Conservation (phyloP, 148 eudicot genomes). For the Drosera capensis region DNA sequence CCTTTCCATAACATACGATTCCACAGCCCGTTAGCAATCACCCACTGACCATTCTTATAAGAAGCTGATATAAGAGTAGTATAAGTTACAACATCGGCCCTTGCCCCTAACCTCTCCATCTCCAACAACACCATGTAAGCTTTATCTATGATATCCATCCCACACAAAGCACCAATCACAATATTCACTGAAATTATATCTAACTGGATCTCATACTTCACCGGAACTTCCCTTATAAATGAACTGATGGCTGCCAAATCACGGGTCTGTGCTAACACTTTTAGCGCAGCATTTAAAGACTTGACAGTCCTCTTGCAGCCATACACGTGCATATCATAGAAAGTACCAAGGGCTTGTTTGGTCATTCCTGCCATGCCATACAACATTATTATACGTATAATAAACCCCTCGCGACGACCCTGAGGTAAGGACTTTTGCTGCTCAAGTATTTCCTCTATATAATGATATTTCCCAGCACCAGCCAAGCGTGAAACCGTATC, state of each 20-base stretch:
- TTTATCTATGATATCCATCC: slow-evolving; percentile 37
- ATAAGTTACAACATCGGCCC: slow-evolving; percentile 65
- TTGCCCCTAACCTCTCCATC: slow-evolving; percentile 51
- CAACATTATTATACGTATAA: slow-evolving; percentile 65
- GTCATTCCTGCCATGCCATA: slow-evolving; percentile 77
- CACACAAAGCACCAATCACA: slow-evolving; percentile 55
- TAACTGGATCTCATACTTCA: slow-evolving; percentile 28
- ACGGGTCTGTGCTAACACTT: slow-evolving; percentile 36
- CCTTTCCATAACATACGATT: slow-evolving; percentile 67
- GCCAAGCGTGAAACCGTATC: slow-evolving; percentile 65
- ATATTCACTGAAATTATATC: slow-evolving; percentile 57
- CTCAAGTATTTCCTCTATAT: slow-evolving; percentile 59
- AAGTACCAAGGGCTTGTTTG: slow-evolving; percentile 51
- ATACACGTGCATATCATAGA: slow-evolving; percentile 51
- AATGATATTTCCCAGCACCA: slow-evolving; percentile 44
- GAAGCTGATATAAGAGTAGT: slow-evolving; percentile 67
- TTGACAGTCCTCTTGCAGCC: slow-evolving; percentile 62
- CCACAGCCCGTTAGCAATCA: slow-evolving; percentile 81
- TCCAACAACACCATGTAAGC: slow-evolving; percentile 42
- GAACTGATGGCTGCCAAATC: slow-evolving; percentile 30
- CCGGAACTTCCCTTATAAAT: slow-evolving; percentile 34
- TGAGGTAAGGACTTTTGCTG: slow-evolving; percentile 68
- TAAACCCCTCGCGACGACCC: slow-evolving; percentile 70
- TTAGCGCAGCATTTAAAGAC: slow-evolving; percentile 61
- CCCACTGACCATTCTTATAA: slow-evolving; percentile 35